Conservation (phyloP, 2,329 filamentous ascomycete species). For the Colletotrichum tropicale region DNA sequence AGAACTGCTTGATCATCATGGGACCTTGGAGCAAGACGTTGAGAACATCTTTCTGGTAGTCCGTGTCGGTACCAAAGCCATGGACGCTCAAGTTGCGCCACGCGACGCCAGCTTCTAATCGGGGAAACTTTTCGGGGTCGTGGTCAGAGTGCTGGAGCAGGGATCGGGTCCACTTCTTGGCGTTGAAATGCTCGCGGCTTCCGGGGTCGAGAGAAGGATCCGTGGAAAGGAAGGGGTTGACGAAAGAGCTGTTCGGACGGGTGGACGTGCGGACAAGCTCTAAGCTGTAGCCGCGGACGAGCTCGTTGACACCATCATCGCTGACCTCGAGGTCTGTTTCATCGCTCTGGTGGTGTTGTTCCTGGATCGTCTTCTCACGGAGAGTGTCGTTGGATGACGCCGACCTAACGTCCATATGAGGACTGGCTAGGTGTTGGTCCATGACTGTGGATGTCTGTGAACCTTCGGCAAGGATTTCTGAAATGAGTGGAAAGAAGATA, state of each 20-base stretch:
- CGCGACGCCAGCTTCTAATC: conserved; percentile 40
- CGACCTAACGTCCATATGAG: not conserved
- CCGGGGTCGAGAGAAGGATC: conserved; percentile 45
- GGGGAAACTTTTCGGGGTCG: conserved; percentile 38
- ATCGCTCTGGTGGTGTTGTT: not conserved
- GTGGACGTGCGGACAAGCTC: conserved; percentile 19
- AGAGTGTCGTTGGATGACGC: not conserved
- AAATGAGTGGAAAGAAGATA: not conserved
- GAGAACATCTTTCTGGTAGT: conserved; percentile 38
- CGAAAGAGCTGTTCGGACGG: not conserved
- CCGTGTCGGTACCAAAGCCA: conserved; percentile 37
- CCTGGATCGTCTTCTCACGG: not conserved
- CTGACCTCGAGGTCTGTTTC: not conserved
- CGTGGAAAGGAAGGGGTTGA: conserved; percentile 29
- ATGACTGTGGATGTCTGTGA: not conserved
- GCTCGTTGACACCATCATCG: not conserved
- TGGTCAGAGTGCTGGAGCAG: conserved; percentile 43
- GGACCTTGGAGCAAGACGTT: conserved; percentile 30
- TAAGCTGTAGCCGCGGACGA: conserved; percentile 18
- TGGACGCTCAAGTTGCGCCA: conserved; percentile 42
- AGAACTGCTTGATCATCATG: conserved; percentile 22
- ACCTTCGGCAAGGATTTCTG: not conserved
- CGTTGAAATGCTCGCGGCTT: conserved; percentile 45
- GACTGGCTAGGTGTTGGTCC: not conserved
- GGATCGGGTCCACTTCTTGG: conserved; percentile 49